Evolutionary conservation across 768 basidiomycete species (phyloP).

Genomic region (Neoboletus magnificus): DNA sequence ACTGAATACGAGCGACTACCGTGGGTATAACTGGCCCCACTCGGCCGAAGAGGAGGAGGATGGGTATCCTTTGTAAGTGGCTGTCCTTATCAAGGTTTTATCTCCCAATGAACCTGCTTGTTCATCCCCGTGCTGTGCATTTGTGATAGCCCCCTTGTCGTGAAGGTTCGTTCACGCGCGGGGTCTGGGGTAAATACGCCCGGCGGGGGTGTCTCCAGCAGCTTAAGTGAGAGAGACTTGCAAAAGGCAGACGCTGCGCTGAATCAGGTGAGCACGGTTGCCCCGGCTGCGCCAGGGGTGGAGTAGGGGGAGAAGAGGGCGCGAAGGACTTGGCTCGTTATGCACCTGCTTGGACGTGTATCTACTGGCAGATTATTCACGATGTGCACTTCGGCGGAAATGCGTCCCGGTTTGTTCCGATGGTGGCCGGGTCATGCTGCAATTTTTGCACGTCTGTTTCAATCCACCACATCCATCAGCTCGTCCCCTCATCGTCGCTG

Average conservation of each 20-base stretch:
- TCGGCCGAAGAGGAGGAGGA: slow-evolving; percentile 81
- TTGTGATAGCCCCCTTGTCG: slow-evolving; percentile 70
- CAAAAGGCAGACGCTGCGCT: slow-evolving; percentile 86
- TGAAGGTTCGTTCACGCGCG: slow-evolving; percentile 84
- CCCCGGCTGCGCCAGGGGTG: not conserved
- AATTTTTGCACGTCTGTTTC: not conserved
- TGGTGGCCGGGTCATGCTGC: not conserved
- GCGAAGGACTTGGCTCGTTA: not conserved
- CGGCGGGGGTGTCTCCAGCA: slow-evolving; percentile 75
- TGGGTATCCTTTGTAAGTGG: slow-evolving; percentile 78
- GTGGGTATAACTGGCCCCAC: slow-evolving; percentile 54
- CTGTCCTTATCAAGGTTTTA: slow-evolving; percentile 13
- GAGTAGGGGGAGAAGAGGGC: not conserved
- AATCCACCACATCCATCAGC: not conserved
- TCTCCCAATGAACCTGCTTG: not conserved
- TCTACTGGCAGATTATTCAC: slow-evolving; percentile 2
- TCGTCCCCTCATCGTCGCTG: slow-evolving; percentile 3
- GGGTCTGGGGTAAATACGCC: slow-evolving; percentile 83
- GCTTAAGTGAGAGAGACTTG: slow-evolving; percentile 84
- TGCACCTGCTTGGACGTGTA: slow-evolving; percentile 16
- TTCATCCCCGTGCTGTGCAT: slow-evolving; percentile 6
- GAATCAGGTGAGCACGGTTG: slow-evolving; percentile 46
- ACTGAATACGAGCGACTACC: slow-evolving; percentile 83
- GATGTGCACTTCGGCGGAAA: not conserved
- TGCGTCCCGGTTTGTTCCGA: slow-evolving; percentile 22